phyloP scores from a whole-genome alignment of 169 alveolate genomes.

The Perkinsus olseni region DNA sequence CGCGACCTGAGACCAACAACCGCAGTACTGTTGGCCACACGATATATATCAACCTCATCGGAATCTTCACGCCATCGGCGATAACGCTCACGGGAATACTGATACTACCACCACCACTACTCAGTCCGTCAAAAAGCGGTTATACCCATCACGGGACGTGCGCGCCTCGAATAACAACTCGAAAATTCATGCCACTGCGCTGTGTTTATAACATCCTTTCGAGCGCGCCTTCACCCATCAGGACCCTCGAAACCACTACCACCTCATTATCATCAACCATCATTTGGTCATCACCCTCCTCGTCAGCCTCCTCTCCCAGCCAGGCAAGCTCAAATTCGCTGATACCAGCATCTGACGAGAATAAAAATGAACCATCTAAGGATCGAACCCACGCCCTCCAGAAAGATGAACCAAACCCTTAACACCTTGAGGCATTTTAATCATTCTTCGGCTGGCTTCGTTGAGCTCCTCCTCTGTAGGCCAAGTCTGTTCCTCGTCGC shows the following conservation, averaged over 20 bases:
- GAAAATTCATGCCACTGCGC: too few species aligned
- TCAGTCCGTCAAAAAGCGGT: too few species aligned
- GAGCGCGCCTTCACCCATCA: conserved; percentile 2
- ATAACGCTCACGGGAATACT: too few species aligned
- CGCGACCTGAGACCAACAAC: neutral
- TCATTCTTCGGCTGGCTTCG: conserved; percentile 7
- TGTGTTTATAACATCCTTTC: too few species aligned
- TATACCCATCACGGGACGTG: too few species aligned
- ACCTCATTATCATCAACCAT: conserved; percentile 11
- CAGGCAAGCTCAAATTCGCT: conserved; percentile 29
- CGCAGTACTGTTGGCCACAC: neutral
- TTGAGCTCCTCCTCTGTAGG: conserved; percentile 32
- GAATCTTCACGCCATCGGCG: too few species aligned
- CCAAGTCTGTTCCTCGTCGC: conserved; percentile 43
- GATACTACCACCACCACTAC: too few species aligned
- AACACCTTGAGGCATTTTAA: neutral
- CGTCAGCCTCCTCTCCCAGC: conserved; percentile 25
- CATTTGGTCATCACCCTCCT: neutral
- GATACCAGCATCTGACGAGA: neutral
- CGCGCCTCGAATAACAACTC: too few species aligned
- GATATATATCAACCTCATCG: too few species aligned
- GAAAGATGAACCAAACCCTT: conserved; percentile 17
- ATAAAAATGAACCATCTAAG: neutral
- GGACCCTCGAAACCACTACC: neutral
- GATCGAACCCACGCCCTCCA: conserved; percentile 15